Base-by-base conservation (phyloP, 345 rosid species). In the Firmiana major region DNA sequence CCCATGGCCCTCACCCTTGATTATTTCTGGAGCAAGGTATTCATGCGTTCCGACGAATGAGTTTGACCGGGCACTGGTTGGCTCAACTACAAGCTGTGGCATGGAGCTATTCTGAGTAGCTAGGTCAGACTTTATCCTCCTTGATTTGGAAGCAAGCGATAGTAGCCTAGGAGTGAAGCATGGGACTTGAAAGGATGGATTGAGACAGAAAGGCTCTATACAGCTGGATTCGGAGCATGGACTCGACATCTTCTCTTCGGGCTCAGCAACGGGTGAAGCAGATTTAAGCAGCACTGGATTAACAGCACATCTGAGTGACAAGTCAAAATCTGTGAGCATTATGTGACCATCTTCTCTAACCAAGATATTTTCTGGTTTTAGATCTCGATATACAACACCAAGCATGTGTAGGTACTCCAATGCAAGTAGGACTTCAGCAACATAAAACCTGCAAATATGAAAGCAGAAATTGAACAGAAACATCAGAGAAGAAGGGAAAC, bases 281-380 rank as follows among this genome's bases (percentile, higher is more conserved):
- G 91, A 79, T 48, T 86, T 82, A 38, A 92, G 73, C 66, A 88
- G 62, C 36, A 85, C 78, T 3, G 93, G 89, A 78, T 82, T 86
- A 55, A 79, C 94, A 6, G 88, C 66, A 81, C 92, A 87, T 77
- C 90, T 81, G 66, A 92, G 91, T 48, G 97, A 90, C 77, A 92
- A 81, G 85, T 92, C 97, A 74, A 92, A 92, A 86, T 92, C 97
- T 10, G 97, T 81, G 79, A 92, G 94, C 97, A 92, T 92, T 51
- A 92, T 92, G 81, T 92, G 97, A 16, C 97, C 97, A 24, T 92
- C 94, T 80, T 92, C 97, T 64, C 97, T 78, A 75, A 90, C 92
- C 73, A 92, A 84, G 67, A 92, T 85, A 74, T 92, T 92, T 81
- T 92, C 97, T 21, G 97, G 97, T 81, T 92, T 92, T 62, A 92